These are phyloP conservation scores for Diutina sp. DNA, from an alignment of 1,139 yeast species.

Conservation along the genomic window DNA sequence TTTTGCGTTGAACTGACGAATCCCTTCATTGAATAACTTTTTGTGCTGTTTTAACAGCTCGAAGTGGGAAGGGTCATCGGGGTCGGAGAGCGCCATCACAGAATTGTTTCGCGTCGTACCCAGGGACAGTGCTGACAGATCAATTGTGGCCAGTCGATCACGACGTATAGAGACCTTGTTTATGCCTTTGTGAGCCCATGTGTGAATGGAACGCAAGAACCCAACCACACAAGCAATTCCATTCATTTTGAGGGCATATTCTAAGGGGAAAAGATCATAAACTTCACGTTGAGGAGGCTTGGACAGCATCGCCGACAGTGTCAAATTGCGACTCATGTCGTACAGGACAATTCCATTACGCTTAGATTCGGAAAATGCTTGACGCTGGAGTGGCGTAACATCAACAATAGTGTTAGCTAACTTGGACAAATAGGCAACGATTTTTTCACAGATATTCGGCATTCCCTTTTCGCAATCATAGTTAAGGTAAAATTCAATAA, in stretches of 20 bases:
- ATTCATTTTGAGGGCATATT: conserved; percentile 73
- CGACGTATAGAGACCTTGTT: conserved; percentile 17
- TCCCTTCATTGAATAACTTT: conserved; percentile 67
- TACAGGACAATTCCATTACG: conserved; percentile 59
- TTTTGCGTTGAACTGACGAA: conserved; percentile 68
- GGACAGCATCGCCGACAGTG: conserved; percentile 52
- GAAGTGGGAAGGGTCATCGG: conserved; percentile 75
- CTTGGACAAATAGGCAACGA: conserved; percentile 67
- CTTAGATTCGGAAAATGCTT: conserved; percentile 50
- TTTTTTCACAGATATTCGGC: conserved; percentile 77
- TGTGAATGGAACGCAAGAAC: conserved; percentile 63
- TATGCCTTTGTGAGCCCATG: conserved; percentile 81
- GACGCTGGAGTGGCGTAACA: conserved; percentile 55
- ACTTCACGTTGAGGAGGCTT: conserved; percentile 53
- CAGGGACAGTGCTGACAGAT: conserved; percentile 12
- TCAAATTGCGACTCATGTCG: conserved; percentile 55
- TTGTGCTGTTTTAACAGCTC: conserved; percentile 77
- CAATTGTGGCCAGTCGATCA: conserved; percentile 20
- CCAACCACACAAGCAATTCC: conserved; percentile 76
- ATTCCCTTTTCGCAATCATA: conserved; percentile 84
- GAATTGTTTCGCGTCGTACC: neutral
- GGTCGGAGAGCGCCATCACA: conserved; percentile 13
- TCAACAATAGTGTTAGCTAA: conserved; percentile 63
- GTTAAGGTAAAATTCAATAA: conserved; percentile 85
- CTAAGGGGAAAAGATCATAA: conserved; percentile 49